phyloP scores from a whole-genome alignment of 345 rosid species.

The Gossypium ekmanianum region DNA sequence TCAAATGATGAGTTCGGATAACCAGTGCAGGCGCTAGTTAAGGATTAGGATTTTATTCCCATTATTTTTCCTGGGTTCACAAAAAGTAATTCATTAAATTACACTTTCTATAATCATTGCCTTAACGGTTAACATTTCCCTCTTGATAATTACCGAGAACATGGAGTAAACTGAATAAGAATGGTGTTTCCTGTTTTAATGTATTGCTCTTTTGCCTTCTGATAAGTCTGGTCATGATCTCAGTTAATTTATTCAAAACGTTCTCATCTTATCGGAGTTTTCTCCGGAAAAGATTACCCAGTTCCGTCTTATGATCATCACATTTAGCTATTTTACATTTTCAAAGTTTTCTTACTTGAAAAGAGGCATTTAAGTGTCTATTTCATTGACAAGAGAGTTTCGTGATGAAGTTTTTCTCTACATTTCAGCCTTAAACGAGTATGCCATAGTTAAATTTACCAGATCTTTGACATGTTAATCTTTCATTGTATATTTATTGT shows the following conservation, averaged over 20 bases:
- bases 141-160: neutral
- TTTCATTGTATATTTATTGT: constrained; percentile 1
- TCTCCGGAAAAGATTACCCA: neutral
- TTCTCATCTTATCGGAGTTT: neutral
- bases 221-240: constrained; percentile 9
- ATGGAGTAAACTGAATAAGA: neutral
- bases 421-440: neutral
- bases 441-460: neutral
- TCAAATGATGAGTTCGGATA: neutral
- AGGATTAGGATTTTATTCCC: neutral
- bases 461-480: neutral
- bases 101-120: neutral
- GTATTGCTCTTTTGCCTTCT: neutral
- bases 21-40: neutral
- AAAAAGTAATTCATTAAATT: neutral
- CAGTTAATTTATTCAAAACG: constrained; percentile 7
- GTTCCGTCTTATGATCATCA: neutral
- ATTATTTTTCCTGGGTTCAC: neutral
- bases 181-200: neutral
- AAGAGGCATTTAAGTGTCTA: neutral
- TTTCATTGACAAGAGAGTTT: neutral
- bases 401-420: neutral
- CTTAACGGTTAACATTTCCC: neutral
- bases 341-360: neutral
- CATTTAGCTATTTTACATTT: neutral